These are phyloP conservation scores for Oryza meyeriana DNA, from an alignment of 176 grass and related monocot species.

Conservation along the genomic window DNA sequence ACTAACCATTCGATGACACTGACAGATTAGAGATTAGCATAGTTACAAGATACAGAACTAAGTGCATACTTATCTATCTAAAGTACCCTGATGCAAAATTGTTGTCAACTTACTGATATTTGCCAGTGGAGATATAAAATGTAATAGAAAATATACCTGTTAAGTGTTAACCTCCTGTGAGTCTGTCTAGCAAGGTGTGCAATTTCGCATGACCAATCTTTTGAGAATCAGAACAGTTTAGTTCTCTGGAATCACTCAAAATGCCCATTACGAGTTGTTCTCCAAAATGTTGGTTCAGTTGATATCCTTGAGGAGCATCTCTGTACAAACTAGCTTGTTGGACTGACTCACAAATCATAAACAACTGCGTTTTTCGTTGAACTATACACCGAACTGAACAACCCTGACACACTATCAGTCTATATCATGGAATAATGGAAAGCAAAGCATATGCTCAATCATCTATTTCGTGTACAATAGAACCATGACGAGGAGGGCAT, in stretches of 20 bases:
- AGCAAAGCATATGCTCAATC: neutral
- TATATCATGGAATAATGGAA: neutral
- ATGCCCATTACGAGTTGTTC: neutral
- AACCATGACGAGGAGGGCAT: neutral
- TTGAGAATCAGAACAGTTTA: neutral
- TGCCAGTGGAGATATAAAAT: neutral
- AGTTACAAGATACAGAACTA: slow-evolving; percentile 11
- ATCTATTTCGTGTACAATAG: neutral
- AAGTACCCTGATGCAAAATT: neutral
- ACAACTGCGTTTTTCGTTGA: neutral
- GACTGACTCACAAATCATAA: neutral
- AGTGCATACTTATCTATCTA: neutral
- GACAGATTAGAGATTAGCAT: slow-evolving; percentile 21
- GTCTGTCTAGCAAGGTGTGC: neutral
- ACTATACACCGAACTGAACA: neutral
- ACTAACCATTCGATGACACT: slow-evolving; percentile 31
- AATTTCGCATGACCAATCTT: neutral
- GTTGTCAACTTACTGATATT: slow-evolving; percentile 13
- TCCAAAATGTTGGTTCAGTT: neutral
- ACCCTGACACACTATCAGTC: neutral
- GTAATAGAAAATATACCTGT: neutral
- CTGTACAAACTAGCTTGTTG: neutral
- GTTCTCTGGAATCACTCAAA: neutral
- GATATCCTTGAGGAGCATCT: neutral
- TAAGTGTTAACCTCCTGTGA: neutral